These are phyloP conservation scores for Pochonia chlamydosporia DNA, from an alignment of 2,329 filamentous ascomycete species.

Conservation along the genomic window DNA sequence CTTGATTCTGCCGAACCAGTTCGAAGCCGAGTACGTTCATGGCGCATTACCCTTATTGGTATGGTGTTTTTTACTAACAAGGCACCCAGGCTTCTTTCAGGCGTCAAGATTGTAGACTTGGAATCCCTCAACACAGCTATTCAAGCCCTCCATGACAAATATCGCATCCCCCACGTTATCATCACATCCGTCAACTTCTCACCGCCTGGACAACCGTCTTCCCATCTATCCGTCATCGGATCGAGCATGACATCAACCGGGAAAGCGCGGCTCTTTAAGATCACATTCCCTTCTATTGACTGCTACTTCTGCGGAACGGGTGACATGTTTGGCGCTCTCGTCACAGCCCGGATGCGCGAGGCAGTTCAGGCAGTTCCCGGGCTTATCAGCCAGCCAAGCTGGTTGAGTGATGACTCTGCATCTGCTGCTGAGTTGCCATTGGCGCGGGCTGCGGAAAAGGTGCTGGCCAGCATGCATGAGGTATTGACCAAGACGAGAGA, in stretches of 20 bases:
- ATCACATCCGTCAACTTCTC: slow-evolving; percentile 82
- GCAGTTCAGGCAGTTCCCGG: slow-evolving; percentile 49
- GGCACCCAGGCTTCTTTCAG: slow-evolving; percentile 64
- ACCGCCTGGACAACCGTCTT: slow-evolving; percentile 40
- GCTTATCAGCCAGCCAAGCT: slow-evolving; percentile 54
- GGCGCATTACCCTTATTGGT: not conserved
- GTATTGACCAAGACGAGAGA: slow-evolving; percentile 65
- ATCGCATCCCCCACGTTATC: slow-evolving; percentile 78
- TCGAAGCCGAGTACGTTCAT: slow-evolving; percentile 82
- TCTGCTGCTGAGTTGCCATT: slow-evolving; percentile 68
- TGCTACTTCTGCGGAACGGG: slow-evolving; percentile 96
- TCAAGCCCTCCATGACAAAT: slow-evolving; percentile 67
- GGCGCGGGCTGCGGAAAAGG: slow-evolving; percentile 76
- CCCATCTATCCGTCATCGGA: slow-evolving; percentile 66
- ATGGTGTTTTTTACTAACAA: slow-evolving; percentile 2
- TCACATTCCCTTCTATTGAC: slow-evolving; percentile 80
- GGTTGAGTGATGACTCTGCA: slow-evolving; percentile 73
- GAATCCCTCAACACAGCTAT: slow-evolving; percentile 68
- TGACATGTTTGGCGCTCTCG: slow-evolving; percentile 96
- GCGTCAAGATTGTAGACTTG: slow-evolving; percentile 75
- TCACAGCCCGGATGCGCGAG: slow-evolving; percentile 81
- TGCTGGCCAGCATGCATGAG: slow-evolving; percentile 87
- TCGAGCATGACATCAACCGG: slow-evolving; percentile 62
- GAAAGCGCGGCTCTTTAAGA: slow-evolving; percentile 76
- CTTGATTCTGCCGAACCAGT: slow-evolving; percentile 91